phyloP scores from a whole-genome alignment of 768 basidiomycete species.

The Jaapia argillacea region DNA sequence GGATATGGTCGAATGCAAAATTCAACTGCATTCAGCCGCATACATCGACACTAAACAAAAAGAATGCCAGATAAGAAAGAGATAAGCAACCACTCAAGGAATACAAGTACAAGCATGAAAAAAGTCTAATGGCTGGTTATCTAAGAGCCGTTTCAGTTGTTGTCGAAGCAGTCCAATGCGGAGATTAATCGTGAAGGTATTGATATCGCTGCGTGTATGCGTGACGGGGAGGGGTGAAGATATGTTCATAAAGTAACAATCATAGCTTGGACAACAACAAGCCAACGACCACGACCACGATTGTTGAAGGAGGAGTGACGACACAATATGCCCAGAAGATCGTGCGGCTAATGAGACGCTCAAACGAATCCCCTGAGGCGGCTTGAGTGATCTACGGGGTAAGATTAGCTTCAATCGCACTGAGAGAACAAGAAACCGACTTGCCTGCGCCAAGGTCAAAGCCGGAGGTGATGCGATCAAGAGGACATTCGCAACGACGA shows the following conservation, averaged over 20 bases:
- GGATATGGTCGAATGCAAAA: too few relatives aligned
- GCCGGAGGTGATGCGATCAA: slow-evolving; percentile 81
- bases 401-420: slow-evolving; percentile 21
- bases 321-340: slow-evolving; percentile 92
- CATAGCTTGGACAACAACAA: slow-evolving; percentile 42
- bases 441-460: slow-evolving; percentile 50
- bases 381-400: slow-evolving; percentile 66
- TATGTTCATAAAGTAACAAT: slow-evolving; percentile 1
- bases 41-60: too few relatives aligned
- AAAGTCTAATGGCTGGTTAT: too few relatives aligned
- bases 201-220: too few relatives aligned
- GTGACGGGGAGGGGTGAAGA: too few relatives aligned
- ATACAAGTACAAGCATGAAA: too few relatives aligned
- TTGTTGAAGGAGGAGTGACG: slow-evolving; percentile 78
- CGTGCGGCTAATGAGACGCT: slow-evolving; percentile 81
- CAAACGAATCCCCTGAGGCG: slow-evolving; percentile 81
- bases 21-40: too few relatives aligned
- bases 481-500: slow-evolving; percentile 77
- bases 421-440: slow-evolving; percentile 6
- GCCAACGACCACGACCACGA: slow-evolving; percentile 68
- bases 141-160: too few relatives aligned
- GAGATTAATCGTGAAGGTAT: too few relatives aligned
- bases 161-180: too few relatives aligned
- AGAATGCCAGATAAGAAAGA: too few relatives aligned
- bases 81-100: too few relatives aligned